phyloP scores from a whole-genome alignment of 441 rosid species.

The Francoa sonchifolia region DNA sequence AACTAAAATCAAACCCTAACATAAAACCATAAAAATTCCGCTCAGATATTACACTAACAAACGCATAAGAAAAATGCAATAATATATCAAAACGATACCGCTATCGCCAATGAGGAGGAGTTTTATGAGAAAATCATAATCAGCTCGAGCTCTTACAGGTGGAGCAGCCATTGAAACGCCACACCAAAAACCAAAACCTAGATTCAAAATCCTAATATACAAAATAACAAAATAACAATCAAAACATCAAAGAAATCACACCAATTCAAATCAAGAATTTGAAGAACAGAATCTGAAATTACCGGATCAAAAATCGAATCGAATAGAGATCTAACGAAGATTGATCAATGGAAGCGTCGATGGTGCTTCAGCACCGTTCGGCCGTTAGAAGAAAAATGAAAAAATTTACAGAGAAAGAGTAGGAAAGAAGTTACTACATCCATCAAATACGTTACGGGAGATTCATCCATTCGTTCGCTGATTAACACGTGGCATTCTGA shows the following conservation, averaged over 20 bases:
- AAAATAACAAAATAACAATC: not conserved
- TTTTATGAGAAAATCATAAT: constrained; percentile 19
- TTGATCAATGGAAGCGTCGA: not conserved
- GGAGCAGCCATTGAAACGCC: constrained; percentile 12
- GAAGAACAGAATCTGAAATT: not conserved
- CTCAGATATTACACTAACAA: constrained; percentile 6
- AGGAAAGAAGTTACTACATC: not conserved
- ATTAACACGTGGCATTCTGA: no score
- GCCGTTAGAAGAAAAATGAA: constrained; percentile 11
- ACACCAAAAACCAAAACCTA: not conserved
- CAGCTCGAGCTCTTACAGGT: constrained; percentile 19
- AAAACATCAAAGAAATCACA: not conserved
- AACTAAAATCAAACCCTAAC: not conserved
- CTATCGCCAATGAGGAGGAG: constrained; percentile 22
- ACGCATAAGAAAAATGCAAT: constrained; percentile 8
- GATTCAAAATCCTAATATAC: no score
- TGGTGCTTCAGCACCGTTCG: constrained; percentile 8
- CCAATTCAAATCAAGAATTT: not conserved
- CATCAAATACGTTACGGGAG: not conserved
- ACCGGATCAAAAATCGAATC: constrained; percentile 3
- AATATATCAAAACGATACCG: constrained; percentile 9
- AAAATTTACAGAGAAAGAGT: not conserved
- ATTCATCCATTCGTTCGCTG: not conserved
- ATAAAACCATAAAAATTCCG: constrained; percentile 10
- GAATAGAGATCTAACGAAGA: not conserved